These are phyloP conservation scores for Sarcodon sp. DNA, from an alignment of 768 basidiomycete species.

Conservation along the genomic window DNA sequence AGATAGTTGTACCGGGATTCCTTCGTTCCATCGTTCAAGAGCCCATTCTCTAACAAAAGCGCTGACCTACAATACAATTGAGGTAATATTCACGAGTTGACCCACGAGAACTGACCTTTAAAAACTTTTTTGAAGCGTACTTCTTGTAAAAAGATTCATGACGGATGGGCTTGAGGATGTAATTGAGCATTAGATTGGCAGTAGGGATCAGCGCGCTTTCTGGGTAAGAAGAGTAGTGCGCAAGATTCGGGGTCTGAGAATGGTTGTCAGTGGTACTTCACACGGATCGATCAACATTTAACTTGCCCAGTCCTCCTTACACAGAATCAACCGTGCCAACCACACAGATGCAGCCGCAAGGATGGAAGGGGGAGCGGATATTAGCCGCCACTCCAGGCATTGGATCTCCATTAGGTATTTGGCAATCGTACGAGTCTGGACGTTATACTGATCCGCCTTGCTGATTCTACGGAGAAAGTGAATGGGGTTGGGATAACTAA, in stretches of 20 bases:
- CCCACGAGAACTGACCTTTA: conserved; percentile 44
- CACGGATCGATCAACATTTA: conserved; percentile 3
- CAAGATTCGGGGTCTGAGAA: conserved; percentile 64
- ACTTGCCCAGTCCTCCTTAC: conserved; percentile 80
- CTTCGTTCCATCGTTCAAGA: conserved; percentile 57
- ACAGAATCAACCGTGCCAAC: conserved; percentile 71
- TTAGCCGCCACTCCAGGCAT: conserved; percentile 67
- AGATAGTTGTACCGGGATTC: conserved; percentile 40
- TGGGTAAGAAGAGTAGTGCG: conserved; percentile 79
- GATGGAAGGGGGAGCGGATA: conserved; percentile 62
- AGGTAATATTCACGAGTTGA: not conserved
- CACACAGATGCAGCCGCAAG: conserved; percentile 79
- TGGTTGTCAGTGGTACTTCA: conserved; percentile 5
- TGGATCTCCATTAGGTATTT: conserved; percentile 89
- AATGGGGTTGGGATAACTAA: conserved; percentile 81
- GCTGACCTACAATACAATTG: conserved; percentile 42
- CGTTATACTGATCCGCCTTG: conserved; percentile 89
- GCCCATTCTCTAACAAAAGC: conserved; percentile 83
- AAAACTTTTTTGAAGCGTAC: conserved; percentile 72
- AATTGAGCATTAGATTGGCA: conserved; percentile 82
- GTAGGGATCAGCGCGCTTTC: conserved; percentile 70
- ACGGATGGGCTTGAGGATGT: conserved; percentile 57
- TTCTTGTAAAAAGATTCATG: conserved; percentile 82
- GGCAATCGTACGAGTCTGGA: conserved; percentile 73
- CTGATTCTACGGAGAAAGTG: conserved; percentile 80